phyloP scores from a whole-genome alignment of 202 grass and related monocot genomes.

The Eragrostis tef region DNA sequence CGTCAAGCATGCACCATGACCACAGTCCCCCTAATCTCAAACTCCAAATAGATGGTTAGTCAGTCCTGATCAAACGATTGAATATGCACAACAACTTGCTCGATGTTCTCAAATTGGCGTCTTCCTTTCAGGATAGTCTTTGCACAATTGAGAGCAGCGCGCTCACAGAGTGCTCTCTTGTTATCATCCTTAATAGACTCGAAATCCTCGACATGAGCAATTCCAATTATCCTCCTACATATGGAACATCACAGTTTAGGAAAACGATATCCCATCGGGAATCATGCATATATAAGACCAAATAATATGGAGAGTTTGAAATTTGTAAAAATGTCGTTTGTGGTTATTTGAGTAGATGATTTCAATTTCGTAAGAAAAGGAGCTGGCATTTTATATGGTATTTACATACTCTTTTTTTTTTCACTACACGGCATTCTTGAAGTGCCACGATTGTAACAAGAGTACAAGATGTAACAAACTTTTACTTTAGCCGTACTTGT shows the following conservation, averaged over 20 bases:
- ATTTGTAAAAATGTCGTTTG: background rate
- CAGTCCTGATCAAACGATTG: slow-evolving; percentile 23
- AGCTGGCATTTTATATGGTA: background rate
- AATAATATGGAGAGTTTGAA: background rate
- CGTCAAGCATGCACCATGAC: background rate
- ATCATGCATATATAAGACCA: background rate
- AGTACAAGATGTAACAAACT: too few relatives aligned
- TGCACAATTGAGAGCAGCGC: slow-evolving; percentile 64
- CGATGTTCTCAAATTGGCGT: slow-evolving; percentile 55
- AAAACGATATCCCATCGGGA: background rate
- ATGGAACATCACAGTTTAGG: slow-evolving; percentile 20
- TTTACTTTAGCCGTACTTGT: background rate
- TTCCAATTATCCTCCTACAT: slow-evolving; percentile 87
- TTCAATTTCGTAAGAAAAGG: background rate
- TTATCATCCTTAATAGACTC: slow-evolving; percentile 72
- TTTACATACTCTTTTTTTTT: background rate
- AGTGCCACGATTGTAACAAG: background rate
- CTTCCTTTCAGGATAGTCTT: slow-evolving; percentile 80
- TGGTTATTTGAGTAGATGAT: background rate
- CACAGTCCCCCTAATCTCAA: background rate
- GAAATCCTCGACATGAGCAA: slow-evolving; percentile 89
- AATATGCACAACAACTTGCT: slow-evolving; percentile 59
- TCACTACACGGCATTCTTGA: background rate
- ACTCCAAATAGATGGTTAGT: background rate
- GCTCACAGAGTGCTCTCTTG: slow-evolving; percentile 74